Base-by-base conservation (phyloP, 2,329 filamentous ascomycete species). In the Cladosporium sp. region DNA sequence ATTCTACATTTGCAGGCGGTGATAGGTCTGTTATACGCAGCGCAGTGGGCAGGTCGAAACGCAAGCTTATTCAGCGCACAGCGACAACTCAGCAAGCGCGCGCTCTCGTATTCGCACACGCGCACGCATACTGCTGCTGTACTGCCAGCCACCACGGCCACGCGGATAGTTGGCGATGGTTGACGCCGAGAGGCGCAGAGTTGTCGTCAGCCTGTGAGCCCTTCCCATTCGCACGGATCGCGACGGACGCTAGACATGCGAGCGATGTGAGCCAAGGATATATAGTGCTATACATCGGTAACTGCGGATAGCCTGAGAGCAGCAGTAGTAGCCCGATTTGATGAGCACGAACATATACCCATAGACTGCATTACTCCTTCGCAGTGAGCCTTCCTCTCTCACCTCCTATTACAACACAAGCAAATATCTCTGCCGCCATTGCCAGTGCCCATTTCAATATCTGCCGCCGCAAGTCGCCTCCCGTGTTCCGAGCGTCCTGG, bases 201-300 rank as follows among this genome's bases (percentile, higher is more conserved):
- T 18, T 34, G 58, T 61, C 58, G 58, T 61, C 43, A 61, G 58
- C 58, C 28, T 46, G 58, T 61, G 28, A 61, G 58, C 58, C 28
- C 32, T 23, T 51, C 30, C 32, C 21, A 57, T 57, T 57, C 54
- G 54, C 54, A 57, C 54, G 54, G 54, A 34, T 26, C n/a, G 14
- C 30, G 18, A 39, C 54, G 54, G 54, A 57, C 54, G 54, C 54
- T 57, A 57, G 30, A 18, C n/a, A 28, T 30, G 51, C 26, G 28
- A 58, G 32, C 32, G 59, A 62, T 62, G 46, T 28, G 59, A 54
- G 59, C 59, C 59, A 62, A 62, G 59, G 59, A 62, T 62, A 49
- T 53, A 51, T 23, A 53, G 59, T 51, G 48, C 3, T 25, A 23
- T 54, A 36, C 30, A 57, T 25, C 54, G 32, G 32, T 34, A 57